These are phyloP conservation scores for Allium sativum DNA, from an alignment of 106 monocot genomes.

Conservation along the genomic window DNA sequence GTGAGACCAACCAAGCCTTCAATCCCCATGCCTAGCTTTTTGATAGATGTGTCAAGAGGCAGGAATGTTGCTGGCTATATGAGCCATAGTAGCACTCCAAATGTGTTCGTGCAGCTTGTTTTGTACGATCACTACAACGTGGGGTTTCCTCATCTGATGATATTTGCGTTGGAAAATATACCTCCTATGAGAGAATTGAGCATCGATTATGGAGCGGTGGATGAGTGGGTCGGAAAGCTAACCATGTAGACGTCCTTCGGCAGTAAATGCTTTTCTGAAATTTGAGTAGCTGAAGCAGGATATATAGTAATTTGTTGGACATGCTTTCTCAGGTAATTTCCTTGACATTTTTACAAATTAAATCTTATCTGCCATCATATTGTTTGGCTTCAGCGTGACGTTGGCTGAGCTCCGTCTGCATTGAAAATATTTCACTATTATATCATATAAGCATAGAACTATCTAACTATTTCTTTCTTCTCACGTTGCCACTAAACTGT, in stretches of 20 bases:
- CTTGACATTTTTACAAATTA: not conserved
- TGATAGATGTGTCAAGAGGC: slow-evolving; percentile 68
- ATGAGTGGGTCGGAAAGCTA: slow-evolving; percentile 54
- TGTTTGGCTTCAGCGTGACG: too few relatives aligned
- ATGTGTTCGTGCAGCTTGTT: slow-evolving; percentile 89
- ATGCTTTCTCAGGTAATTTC: slow-evolving; percentile 11
- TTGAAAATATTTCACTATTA: too few relatives aligned
- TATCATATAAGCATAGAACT: too few relatives aligned
- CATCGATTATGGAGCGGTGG: slow-evolving; percentile 83
- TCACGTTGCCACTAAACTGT: too few relatives aligned
- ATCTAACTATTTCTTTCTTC: too few relatives aligned
- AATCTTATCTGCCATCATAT: not conserved
- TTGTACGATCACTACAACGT: slow-evolving; percentile 71
- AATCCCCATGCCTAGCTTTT: slow-evolving; percentile 41
- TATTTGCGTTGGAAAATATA: slow-evolving; percentile 87
- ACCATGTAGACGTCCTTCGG: slow-evolving; percentile 17
- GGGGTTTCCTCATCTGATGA: slow-evolving; percentile 79
- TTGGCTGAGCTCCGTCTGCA: too few relatives aligned
- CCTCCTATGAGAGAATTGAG: slow-evolving; percentile 90
- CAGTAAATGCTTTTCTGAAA: slow-evolving; percentile 1
- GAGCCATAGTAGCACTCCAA: slow-evolving; percentile 80
- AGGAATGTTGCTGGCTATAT: slow-evolving; percentile 91
- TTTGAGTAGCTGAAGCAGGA: slow-evolving; percentile 5
- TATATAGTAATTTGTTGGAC: slow-evolving; percentile 9
- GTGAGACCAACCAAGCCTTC: slow-evolving; percentile 21